These are phyloP conservation scores for Yarrowia sp. DNA, from an alignment of 805 yeast species.

Conservation along the genomic window DNA sequence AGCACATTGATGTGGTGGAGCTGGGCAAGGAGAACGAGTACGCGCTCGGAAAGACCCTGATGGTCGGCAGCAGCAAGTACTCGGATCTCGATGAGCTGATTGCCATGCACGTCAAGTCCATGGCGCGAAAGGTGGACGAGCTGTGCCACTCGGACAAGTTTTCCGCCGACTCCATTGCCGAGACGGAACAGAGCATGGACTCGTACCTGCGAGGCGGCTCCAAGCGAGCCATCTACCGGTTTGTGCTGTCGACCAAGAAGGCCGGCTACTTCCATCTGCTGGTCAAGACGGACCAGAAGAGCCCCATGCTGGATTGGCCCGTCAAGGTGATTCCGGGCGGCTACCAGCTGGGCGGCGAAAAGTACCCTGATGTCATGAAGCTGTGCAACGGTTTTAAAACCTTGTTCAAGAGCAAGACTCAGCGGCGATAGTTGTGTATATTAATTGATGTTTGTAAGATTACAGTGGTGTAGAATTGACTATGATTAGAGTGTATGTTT, in stretches of 20 bases:
- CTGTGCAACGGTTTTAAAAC: slow-evolving; percentile 95
- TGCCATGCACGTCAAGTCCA: slow-evolving; percentile 78
- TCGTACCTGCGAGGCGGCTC: slow-evolving; percentile 90
- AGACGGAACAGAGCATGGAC: slow-evolving; percentile 81
- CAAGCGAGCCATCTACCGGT: slow-evolving; percentile 82
- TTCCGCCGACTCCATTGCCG: slow-evolving; percentile 71
- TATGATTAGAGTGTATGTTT: too few species aligned
- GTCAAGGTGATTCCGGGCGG: slow-evolving; percentile 90
- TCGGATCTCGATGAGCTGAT: slow-evolving; percentile 91
- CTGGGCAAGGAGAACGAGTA: slow-evolving; percentile 60
- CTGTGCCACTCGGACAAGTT: slow-evolving; percentile 86
- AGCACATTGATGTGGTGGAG: slow-evolving; percentile 85
- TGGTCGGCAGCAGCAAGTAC: slow-evolving; percentile 67
- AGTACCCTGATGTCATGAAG: slow-evolving; percentile 83
- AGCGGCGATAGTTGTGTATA: slow-evolving; percentile 7
- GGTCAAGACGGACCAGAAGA: slow-evolving; percentile 62
- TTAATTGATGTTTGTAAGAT: not conserved
- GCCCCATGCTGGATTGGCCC: slow-evolving; percentile 71
- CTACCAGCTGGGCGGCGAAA: slow-evolving; percentile 69
- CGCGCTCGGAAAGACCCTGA: slow-evolving; percentile 54
- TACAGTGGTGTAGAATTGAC: too few species aligned
- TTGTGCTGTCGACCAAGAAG: slow-evolving; percentile 80
- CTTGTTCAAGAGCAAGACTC: slow-evolving; percentile 31
- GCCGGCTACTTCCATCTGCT: slow-evolving; percentile 93
- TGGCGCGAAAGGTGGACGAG: slow-evolving; percentile 77